Evolutionary conservation across 2,329 filamentous ascomycete genomes (phyloP).

Genomic region (Byssoonygena ceratinophila): DNA sequence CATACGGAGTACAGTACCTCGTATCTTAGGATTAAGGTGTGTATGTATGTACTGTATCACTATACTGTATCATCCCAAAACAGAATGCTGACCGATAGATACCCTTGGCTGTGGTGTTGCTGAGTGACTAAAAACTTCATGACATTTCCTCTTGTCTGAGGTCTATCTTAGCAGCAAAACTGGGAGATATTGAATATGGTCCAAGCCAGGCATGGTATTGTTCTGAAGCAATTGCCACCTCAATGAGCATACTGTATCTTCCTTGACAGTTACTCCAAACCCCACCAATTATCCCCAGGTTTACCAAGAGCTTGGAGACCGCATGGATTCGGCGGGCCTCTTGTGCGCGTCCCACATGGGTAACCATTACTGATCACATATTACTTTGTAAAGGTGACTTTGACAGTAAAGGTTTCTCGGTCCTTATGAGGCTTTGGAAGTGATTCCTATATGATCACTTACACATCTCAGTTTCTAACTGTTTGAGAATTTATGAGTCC

Average conservation of each 20-base stretch:
- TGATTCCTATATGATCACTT: not conserved
- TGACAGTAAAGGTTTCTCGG: not conserved
- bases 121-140: no score
- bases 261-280: not conserved
- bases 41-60: no score
- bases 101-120: no score
- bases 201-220: not conserved
- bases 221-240: constrained; percentile 3
- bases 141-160: no score
- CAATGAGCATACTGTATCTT: not conserved
- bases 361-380: not conserved
- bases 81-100: no score
- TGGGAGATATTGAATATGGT: not conserved
- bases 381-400: no score
- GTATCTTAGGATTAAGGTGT: no score
- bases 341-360: not conserved
- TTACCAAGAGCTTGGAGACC: constrained; percentile 1
- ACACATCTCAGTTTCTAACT: not conserved
- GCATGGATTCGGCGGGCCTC: not conserved
- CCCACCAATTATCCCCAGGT: constrained; percentile 2
- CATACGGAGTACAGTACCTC: no score
- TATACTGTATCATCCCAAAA: no score
- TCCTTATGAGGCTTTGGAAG: no score
- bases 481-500: not conserved
- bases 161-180: no score